Evolutionary conservation across 225 moss, liverwort and hornwort species (phyloP), one percentile per base, ranked within the genome.

Genomic region (Asterella californica): DNA sequence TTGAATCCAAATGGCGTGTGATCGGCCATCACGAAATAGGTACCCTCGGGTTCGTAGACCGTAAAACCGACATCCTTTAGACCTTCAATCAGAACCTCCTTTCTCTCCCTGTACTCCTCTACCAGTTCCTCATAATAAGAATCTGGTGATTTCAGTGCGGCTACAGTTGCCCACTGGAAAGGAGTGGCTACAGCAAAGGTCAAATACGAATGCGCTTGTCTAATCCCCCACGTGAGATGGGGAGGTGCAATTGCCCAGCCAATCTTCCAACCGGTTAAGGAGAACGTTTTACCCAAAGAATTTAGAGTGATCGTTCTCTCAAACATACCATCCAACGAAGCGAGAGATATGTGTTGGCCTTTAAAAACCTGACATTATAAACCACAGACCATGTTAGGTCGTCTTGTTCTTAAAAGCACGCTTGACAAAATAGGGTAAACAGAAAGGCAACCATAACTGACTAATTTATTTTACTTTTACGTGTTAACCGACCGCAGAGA

Each of bases 241-340:
- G 95, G 83, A n/a, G 99, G 93, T 49, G 95, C 99, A 60, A 99
- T 93, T n/a, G 99, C 92, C 99, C 99, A 99, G 49, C 99, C 99
- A 21, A 99, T 83, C 82, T 99, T 99, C 99, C 99, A 99, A 50
- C 99, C 99, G 12, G 95, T 99, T 69, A 99, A 69, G 57, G 99
- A 99, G 80, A 99, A 99, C 17, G 92, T 99, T 81, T 99, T 99
- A 15, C 99, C 99, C 79, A 99, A 82, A 19, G 99, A 99, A 80
- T 99, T 99, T 86, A 97, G 83, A 19, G 99, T 99, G 50, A 93
- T 92, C 4, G 95, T 95, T 78, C 99, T 87, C 88, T 93, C 92
- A n/a, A 90, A 93, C 95, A 99, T 99, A n/a, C 93, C 95, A 37
- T 90, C 85, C 84, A 99, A 65, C 5, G 99, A 91, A 42, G 99